Evolutionary conservation across 2,329 filamentous ascomycete species (phyloP).

Genomic region (Pleoardoris graminearum): DNA sequence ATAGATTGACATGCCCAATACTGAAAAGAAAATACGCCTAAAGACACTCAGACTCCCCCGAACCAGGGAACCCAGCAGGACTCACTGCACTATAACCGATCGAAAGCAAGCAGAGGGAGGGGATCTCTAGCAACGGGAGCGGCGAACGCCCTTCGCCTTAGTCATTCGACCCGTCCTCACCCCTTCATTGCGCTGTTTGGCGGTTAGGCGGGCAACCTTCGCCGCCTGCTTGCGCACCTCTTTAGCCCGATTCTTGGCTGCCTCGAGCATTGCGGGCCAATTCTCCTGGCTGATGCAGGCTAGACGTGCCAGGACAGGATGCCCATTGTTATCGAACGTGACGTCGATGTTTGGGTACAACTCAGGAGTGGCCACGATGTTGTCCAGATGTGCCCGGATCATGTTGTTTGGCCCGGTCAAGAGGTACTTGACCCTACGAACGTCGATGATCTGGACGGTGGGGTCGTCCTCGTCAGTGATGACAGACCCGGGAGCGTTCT

Average conservation of each 20-base stretch:
- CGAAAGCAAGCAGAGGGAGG: too few relatives aligned
- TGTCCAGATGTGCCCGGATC: background rate
- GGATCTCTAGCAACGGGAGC: too few relatives aligned
- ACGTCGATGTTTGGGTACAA: background rate
- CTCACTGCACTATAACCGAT: too few relatives aligned
- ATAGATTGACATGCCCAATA: too few relatives aligned
- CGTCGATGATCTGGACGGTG: background rate
- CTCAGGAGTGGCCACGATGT: background rate
- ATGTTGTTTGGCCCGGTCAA: background rate
- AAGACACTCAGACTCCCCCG: too few relatives aligned
- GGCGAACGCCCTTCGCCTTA: too few relatives aligned
- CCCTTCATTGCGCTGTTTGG: background rate
- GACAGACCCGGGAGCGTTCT: background rate
- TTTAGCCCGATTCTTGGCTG: background rate
- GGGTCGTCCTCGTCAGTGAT: background rate
- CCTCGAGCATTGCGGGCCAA: background rate
- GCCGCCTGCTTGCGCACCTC: background rate
- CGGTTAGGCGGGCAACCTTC: background rate
- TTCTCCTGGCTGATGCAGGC: background rate
- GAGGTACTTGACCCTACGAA: background rate
- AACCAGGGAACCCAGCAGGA: too few relatives aligned
- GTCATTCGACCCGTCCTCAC: background rate
- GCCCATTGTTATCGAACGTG: background rate
- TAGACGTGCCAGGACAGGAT: background rate
- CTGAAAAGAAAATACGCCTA: too few relatives aligned